Evolutionary conservation across 352 stramenopile genomes (phyloP).

Genomic region (Thalassiosira livingstoniorum): DNA sequence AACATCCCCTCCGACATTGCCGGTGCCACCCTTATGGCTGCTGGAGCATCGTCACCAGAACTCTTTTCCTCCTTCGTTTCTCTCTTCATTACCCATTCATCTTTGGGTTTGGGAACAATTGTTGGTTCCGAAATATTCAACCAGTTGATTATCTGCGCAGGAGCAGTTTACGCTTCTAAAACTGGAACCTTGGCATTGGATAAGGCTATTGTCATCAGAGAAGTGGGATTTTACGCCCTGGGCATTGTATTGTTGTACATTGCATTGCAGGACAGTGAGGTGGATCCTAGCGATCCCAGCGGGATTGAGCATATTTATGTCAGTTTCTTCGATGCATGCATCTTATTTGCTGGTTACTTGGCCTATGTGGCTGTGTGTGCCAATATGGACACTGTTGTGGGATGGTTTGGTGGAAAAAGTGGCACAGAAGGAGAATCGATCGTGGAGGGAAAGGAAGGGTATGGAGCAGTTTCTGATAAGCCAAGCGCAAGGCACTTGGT

Average conservation of each 20-base stretch:
- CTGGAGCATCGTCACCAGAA: conserved; percentile 86
- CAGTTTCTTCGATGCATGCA: conserved; percentile 63
- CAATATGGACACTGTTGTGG: conserved; percentile 61
- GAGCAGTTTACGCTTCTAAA: conserved; percentile 64
- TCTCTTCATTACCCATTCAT: conserved; percentile 85
- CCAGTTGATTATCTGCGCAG: conserved; percentile 85
- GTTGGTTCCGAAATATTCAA: conserved; percentile 87
- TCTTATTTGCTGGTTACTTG: conserved; percentile 76
- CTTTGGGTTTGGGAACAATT: conserved; percentile 84
- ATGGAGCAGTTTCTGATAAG: too few relatives aligned
- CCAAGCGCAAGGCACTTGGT: too few relatives aligned
- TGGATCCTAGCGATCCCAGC: conserved; percentile 1
- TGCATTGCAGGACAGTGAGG: conserved; percentile 55
- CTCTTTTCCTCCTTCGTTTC: conserved; percentile 84
- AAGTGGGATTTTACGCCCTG: conserved; percentile 77
- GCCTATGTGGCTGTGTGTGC: conserved; percentile 74
- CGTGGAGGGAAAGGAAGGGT: too few relatives aligned
- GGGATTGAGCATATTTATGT: conserved; percentile 67
- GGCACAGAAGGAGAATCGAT: too few relatives aligned
- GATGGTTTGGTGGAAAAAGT: too few relatives aligned
- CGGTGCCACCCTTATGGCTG: conserved; percentile 88
- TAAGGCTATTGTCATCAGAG: conserved; percentile 63
- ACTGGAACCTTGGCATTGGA: conserved; percentile 59
- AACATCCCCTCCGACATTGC: conserved; percentile 83
- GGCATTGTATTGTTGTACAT: conserved; percentile 67